Base-by-base conservation (phyloP, 805 yeast genomes). In the Sporopachydermia quercuum region DNA sequence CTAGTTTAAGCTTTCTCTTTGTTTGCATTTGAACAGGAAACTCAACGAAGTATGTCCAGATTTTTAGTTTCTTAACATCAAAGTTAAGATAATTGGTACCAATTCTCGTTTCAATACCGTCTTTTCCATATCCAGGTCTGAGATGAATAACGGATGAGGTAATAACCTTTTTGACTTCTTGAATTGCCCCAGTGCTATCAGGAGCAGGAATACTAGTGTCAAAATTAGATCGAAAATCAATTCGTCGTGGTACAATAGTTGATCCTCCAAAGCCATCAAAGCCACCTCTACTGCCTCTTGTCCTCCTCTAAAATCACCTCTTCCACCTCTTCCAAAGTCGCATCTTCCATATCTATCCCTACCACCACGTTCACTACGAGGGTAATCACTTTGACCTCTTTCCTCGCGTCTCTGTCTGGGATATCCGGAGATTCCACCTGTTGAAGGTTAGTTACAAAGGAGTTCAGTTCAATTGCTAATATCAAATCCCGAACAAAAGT, bases 81-180 rank as follows among this genome's bases (percentile, higher is more conserved):
- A 41, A 48, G 17, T 43, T 43, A 5, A 50, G 40, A 34, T 38
- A 43, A 17, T 50, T 50, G 5, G 54, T 49, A 15, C 54, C 54
- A 39, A 50, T 49, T 15, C 47, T 45, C 13, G 47, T 43, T 15
- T 43, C 42, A 6, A 44, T 47, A 36, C 56, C 56, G 14, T 45
- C 16, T 4, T 42, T 38, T 40, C 57, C 55, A 38, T 46, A 52
- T 5, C 45, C 47, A 5, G 55, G 54, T 47, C 56, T 50, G 16
- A 38, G 43, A 3, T 14, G 14, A 4, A 35, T 15, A 13, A 15
- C 23, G n/a, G n/a, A 42, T 11, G 36, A 18, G 1, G 39, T 40
- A 17, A 44, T 37, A 11, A 16, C 5, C 2, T 38, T 27, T 14
- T 42, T 35, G 8, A 51, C 35, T 14, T 41, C 39, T 5, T 40